Percentiles rank a stretch among this genome's conserved stretches.
Evolutionary conservation across 345 rosid species (phyloP).

Genomic region (Jatropha curcas): DNA sequence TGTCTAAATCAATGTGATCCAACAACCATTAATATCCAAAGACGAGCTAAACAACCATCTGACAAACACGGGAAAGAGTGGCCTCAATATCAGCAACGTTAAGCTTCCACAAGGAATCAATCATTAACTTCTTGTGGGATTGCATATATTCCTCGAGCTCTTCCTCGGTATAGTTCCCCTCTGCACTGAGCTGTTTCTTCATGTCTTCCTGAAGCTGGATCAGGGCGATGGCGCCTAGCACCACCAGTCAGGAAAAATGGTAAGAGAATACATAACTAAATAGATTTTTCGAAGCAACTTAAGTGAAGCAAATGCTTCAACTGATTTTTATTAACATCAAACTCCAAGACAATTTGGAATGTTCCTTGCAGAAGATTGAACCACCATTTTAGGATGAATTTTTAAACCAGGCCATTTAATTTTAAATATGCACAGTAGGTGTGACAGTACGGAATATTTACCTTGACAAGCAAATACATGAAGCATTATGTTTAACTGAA

Average conservation of each 20-base stretch:
- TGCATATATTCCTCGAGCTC: constrained; percentile 90
- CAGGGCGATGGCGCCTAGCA: constrained; percentile 87
- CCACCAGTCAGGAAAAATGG: constrained; percentile 16
- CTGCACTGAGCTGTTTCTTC: constrained; percentile 82
- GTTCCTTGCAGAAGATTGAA: background rate
- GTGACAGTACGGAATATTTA: background rate
- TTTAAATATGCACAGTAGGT: background rate
- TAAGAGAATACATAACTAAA: constrained; percentile 7
- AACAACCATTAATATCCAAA: constrained; percentile 23
- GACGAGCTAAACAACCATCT: constrained; percentile 67
- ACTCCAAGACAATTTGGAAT: background rate
- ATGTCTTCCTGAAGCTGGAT: constrained; percentile 98
- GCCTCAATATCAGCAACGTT: constrained; percentile 97
- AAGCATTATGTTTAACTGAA: background rate
- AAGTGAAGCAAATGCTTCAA: background rate
- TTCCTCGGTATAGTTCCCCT: constrained; percentile 84
- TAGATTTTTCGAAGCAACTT: background rate
- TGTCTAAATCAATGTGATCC: constrained; percentile 10
- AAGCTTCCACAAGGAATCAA: constrained; percentile 96
- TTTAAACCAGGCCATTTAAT: background rate
- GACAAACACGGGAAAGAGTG: constrained; percentile 94
- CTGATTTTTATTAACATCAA: background rate
- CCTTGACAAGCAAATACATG: background rate
- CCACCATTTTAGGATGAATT: background rate
- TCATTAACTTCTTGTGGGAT: constrained; percentile 87